Percentiles rank a stretch among this genome's conserved stretches.
phyloP scores from a whole-genome alignment of 1,284 basidiomycete species.

The Ustilago vetiveriae region DNA sequence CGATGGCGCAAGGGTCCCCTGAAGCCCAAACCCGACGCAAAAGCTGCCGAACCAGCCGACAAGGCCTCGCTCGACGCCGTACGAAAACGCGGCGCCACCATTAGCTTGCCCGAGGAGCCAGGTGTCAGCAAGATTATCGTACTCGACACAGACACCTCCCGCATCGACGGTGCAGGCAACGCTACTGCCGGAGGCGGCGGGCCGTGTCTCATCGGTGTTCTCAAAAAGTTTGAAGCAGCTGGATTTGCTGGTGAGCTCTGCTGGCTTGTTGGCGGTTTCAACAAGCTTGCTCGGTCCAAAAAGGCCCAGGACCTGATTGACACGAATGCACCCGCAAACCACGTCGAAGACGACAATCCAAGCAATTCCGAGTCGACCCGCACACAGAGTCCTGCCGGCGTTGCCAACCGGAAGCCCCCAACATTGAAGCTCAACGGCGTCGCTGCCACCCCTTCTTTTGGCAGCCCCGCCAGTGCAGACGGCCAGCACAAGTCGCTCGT shows the following conservation, averaged over 20 bases:
- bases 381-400: background rate
- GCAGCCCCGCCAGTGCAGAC: slow-evolving; percentile 6
- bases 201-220: slow-evolving; percentile 60
- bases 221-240: slow-evolving; percentile 64
- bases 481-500: slow-evolving; percentile 41
- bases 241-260: slow-evolving; percentile 59
- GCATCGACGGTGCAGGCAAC: slow-evolving; percentile 53
- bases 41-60: slow-evolving; percentile 8
- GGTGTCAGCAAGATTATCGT: slow-evolving; percentile 59
- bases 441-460: slow-evolving; percentile 7
- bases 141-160: slow-evolving; percentile 58
- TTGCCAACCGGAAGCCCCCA: slow-evolving; percentile 13
- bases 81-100: slow-evolving; percentile 29
- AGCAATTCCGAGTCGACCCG: background rate
- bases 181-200: slow-evolving; percentile 61
- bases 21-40: slow-evolving; percentile 17
- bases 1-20: slow-evolving; percentile 50
- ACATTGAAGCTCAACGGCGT: slow-evolving; percentile 31
- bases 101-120: slow-evolving; percentile 28
- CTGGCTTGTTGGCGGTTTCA: slow-evolving; percentile 66
- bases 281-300: slow-evolving; percentile 37
- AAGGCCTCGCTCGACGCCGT: slow-evolving; percentile 19
- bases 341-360: background rate
- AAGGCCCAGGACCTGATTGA: slow-evolving; percentile 34
- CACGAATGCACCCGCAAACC: slow-evolving; percentile 11